phyloP scores from a whole-genome alignment of 108 stramenopile species.

The Skeletonema tropicum region DNA sequence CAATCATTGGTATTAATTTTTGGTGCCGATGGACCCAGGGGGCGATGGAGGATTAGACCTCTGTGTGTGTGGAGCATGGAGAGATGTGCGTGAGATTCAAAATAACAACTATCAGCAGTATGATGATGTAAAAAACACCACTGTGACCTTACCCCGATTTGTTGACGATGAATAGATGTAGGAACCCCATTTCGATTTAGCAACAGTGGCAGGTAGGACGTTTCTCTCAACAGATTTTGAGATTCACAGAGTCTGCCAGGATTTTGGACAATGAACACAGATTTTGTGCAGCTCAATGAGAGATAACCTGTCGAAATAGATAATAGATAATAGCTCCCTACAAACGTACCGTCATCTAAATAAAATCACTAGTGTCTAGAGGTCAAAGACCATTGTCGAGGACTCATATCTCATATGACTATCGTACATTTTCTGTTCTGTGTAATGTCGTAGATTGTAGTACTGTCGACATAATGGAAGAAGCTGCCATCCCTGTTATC shows the following conservation, averaged over 20 bases:
- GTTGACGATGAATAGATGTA: slow-evolving; percentile 89
- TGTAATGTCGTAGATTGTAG: too few species aligned
- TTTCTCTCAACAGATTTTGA: too few species aligned
- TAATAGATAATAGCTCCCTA: too few species aligned
- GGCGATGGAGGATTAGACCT: slow-evolving; percentile 86
- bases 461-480: not conserved
- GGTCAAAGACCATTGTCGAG: too few species aligned
- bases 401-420: too few species aligned
- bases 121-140: not conserved
- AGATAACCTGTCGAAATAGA: too few species aligned
- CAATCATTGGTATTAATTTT: slow-evolving; percentile 87
- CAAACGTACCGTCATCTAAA: too few species aligned
- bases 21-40: slow-evolving; percentile 71
- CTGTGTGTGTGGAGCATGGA: slow-evolving; percentile 24
- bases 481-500: not conserved
- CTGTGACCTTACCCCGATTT: slow-evolving; percentile 45
- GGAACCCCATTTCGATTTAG: slow-evolving; percentile 58
- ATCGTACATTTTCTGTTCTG: too few species aligned
- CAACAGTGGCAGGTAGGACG: not conserved
- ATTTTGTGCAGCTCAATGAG: too few species aligned
- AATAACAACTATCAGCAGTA: not conserved
- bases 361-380: too few species aligned
- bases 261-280: too few species aligned
- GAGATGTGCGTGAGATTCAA: not conserved
- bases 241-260: too few species aligned